phyloP scores from a whole-genome alignment of 2,329 filamentous ascomycete genomes.

The Sarocladiaceae sp. region DNA sequence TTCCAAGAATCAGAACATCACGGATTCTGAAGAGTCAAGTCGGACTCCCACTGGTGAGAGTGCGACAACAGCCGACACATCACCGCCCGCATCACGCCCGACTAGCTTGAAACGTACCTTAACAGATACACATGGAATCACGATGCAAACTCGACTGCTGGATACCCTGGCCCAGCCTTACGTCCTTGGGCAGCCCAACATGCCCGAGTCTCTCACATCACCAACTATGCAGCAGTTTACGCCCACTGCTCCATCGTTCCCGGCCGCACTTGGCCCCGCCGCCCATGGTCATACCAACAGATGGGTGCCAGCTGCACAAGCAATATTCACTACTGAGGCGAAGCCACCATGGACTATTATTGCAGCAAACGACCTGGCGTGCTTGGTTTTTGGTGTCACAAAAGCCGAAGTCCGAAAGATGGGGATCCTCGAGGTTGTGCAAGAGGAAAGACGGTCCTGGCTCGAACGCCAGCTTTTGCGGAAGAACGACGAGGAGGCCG shows the following conservation, averaged over 20 bases:
- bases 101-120: slow-evolving; percentile 77
- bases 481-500: slow-evolving; percentile 32
- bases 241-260: slow-evolving; percentile 34
- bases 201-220: slow-evolving; percentile 28
- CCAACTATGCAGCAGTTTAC: slow-evolving; percentile 36
- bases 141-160: slow-evolving; percentile 76
- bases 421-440: slow-evolving; percentile 92
- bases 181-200: slow-evolving; percentile 39
- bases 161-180: slow-evolving; percentile 85
- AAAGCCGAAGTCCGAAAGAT: slow-evolving; percentile 90
- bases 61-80: slow-evolving; percentile 45
- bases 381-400: slow-evolving; percentile 98
- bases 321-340: slow-evolving; percentile 94
- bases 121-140: slow-evolving; percentile 74
- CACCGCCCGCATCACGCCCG: slow-evolving; percentile 55
- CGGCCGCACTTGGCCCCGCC: slow-evolving; percentile 48
- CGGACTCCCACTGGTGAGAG: slow-evolving; percentile 54
- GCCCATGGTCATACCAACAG: slow-evolving; percentile 87
- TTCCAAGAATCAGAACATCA: slow-evolving; percentile 15
- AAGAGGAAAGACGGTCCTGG: slow-evolving; percentile 85
- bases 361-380: slow-evolving; percentile 92
- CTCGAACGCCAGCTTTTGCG: slow-evolving; percentile 76
- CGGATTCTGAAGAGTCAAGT: slow-evolving; percentile 44
- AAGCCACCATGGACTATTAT: slow-evolving; percentile 92
- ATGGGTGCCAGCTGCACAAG: slow-evolving; percentile 87